These are phyloP conservation scores for Aspergillus carlsbadensis DNA, from an alignment of 495 filamentous ascomycete species.

Conservation along the genomic window DNA sequence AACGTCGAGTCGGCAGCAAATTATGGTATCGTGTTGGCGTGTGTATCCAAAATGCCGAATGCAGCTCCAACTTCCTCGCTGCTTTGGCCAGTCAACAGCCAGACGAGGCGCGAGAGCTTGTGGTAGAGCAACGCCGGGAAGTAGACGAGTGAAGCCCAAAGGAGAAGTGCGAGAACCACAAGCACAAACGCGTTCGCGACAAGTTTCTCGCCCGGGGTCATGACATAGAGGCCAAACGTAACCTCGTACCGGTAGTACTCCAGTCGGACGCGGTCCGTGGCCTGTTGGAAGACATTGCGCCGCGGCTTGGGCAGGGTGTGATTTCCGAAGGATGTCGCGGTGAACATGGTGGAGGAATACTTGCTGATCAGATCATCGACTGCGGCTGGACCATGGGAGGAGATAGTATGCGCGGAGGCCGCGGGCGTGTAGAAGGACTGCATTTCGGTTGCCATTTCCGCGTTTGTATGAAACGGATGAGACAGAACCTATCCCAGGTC, in stretches of 20 bases:
- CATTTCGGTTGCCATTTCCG: constrained; percentile 36
- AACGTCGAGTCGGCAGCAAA: constrained; percentile 19
- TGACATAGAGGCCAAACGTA: constrained; percentile 70
- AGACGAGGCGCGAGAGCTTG: constrained; percentile 36
- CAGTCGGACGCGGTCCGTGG: constrained; percentile 55
- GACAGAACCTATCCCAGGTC: neutral
- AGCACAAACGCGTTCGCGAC: constrained; percentile 58
- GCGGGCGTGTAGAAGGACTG: constrained; percentile 40
- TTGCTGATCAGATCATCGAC: constrained; percentile 40
- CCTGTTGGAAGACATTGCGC: constrained; percentile 30
- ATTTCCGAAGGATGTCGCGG: constrained; percentile 6
- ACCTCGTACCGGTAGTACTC: constrained; percentile 78
- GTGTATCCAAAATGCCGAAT: constrained; percentile 31
- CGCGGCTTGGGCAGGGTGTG: constrained; percentile 15
- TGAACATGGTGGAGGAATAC: constrained; percentile 35
- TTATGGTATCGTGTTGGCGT: constrained; percentile 18
- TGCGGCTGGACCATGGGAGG: constrained; percentile 32
- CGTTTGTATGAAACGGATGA: neutral
- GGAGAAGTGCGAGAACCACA: constrained; percentile 31
- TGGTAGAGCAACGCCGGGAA: constrained; percentile 41
- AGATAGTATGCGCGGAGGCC: constrained; percentile 28
- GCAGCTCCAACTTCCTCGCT: constrained; percentile 30
- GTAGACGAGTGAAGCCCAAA: constrained; percentile 41
- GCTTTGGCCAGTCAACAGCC: constrained; percentile 44
- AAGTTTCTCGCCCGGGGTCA: constrained; percentile 69